Evolutionary conservation across 2,329 filamentous ascomycete genomes (phyloP).

Genomic region (Basipetospora chlamydospora): DNA sequence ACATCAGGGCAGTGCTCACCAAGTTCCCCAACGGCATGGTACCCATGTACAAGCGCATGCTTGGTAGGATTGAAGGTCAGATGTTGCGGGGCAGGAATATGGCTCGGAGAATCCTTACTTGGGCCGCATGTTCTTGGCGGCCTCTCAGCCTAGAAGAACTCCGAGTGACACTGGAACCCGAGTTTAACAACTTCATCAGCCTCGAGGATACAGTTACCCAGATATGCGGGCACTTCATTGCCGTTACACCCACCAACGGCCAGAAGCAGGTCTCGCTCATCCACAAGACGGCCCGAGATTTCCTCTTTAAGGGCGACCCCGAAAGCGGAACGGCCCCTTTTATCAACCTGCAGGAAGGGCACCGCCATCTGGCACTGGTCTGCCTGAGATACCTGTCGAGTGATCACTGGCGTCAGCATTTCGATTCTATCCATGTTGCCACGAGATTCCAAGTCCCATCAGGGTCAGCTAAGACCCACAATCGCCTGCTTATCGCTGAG

Average conservation of each 20-base stretch:
- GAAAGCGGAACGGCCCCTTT: too few relatives aligned
- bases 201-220: background rate
- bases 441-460: background rate
- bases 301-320: background rate
- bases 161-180: background rate
- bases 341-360: too few relatives aligned
- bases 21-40: background rate
- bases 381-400: background rate
- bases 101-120: background rate
- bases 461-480: background rate
- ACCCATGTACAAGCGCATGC: background rate
- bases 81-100: background rate
- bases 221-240: background rate
- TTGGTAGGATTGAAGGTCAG: background rate
- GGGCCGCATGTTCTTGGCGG: background rate
- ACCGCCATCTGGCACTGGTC: background rate
- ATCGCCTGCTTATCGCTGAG: background rate
- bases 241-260: too few relatives aligned
- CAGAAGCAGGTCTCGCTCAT: background rate
- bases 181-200: slow-evolving; percentile 1
- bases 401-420: background rate
- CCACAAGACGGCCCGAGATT: background rate
- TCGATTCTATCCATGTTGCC: too few relatives aligned
- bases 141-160: background rate
- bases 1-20: background rate